These are phyloP conservation scores for Candida sithepensis DNA, from an alignment of 805 yeast genomes.

Conservation along the genomic window DNA sequence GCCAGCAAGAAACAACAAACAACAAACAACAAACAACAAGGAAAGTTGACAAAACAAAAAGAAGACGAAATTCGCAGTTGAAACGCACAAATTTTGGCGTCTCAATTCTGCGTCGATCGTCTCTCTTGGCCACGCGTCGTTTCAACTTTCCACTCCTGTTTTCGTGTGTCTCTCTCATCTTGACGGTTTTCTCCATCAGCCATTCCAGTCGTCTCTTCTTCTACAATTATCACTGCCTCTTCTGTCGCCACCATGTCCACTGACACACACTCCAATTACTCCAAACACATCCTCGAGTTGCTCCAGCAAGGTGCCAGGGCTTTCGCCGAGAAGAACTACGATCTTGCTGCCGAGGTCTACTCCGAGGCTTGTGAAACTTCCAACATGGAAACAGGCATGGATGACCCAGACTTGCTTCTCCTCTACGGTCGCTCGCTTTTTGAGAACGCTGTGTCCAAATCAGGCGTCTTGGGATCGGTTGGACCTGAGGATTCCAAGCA, in stretches of 20 bases:
- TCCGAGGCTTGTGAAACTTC: constrained; percentile 68
- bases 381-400: constrained; percentile 52
- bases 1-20: neutral
- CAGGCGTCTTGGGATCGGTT: constrained; percentile 69
- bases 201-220: no score
- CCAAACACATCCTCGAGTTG: constrained; percentile 42
- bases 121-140: neutral
- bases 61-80: neutral
- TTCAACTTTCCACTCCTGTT: no score
- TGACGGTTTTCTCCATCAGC: no score
- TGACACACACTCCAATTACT: constrained; percentile 26
- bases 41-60: neutral
- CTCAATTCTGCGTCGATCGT: neutral
- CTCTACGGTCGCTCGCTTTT: constrained; percentile 79
- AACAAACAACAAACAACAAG: neutral
- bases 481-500: constrained; percentile 14
- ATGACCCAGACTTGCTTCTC: constrained; percentile 67
- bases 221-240: no score
- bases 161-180: no score
- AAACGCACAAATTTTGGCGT: no score
- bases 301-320: constrained; percentile 61
- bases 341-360: constrained; percentile 62
- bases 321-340: constrained; percentile 63
- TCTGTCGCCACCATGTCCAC: neutral
- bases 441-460: constrained; percentile 67